Conservation (phyloP, 2,329 filamentous ascomycete species). For the Trichoderma brevicompactum region DNA sequence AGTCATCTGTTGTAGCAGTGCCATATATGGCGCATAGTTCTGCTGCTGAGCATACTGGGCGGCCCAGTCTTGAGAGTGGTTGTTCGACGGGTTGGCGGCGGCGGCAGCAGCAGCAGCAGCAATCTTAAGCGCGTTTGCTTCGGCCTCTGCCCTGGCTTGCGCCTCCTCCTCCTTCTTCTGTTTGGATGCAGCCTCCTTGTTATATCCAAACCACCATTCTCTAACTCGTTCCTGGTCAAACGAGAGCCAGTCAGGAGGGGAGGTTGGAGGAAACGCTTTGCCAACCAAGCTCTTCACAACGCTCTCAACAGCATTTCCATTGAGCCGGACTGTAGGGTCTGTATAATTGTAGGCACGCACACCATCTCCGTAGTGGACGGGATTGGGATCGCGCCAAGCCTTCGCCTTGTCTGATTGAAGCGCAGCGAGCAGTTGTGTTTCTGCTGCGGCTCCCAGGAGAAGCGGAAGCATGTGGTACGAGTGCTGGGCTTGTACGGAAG, state of each 20-base stretch:
- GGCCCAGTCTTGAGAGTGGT: slow-evolving; percentile 37
- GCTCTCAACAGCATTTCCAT: slow-evolving; percentile 49
- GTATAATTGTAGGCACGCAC: slow-evolving; percentile 45
- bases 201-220: slow-evolving; percentile 59
- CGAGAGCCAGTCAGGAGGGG: slow-evolving; percentile 58
- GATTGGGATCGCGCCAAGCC: slow-evolving; percentile 50
- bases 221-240: slow-evolving; percentile 52
- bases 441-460: slow-evolving; percentile 42
- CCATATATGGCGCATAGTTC: slow-evolving; percentile 49
- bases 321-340: slow-evolving; percentile 50
- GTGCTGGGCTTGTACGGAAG: slow-evolving; percentile 25
- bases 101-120: slow-evolving; percentile 32
- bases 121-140: slow-evolving; percentile 39
- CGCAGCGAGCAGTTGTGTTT: slow-evolving; percentile 49
- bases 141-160: slow-evolving; percentile 41
- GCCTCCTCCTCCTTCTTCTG: slow-evolving; percentile 48
- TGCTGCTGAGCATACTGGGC: slow-evolving; percentile 39
- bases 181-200: slow-evolving; percentile 45
- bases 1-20: slow-evolving; percentile 48
- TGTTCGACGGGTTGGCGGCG: slow-evolving; percentile 17
- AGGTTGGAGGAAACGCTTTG: slow-evolving; percentile 54
- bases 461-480: slow-evolving; percentile 39
- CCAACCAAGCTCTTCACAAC: slow-evolving; percentile 49
- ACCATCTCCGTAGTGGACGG: slow-evolving; percentile 41
- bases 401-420: slow-evolving; percentile 51